These are phyloP conservation scores for Pichia thaimueangensis DNA, from an alignment of 805 yeast genomes.

Conservation along the genomic window DNA sequence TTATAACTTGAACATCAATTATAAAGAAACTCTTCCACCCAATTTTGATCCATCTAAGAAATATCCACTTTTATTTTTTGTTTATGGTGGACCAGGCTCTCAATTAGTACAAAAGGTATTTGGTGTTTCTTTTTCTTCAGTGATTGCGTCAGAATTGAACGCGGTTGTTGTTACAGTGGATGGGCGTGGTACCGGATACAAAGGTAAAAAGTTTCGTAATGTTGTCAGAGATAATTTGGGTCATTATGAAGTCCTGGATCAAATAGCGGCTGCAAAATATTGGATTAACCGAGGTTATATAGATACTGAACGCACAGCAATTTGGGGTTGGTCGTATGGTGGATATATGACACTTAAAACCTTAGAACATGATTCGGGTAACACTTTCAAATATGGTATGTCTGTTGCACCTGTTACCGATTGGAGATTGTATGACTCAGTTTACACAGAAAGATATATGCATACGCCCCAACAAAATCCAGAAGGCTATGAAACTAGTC, in stretches of 20 bases:
- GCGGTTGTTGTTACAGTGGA: conserved; percentile 92
- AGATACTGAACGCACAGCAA: conserved; percentile 61
- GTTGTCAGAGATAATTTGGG: conserved; percentile 81
- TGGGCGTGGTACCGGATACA: conserved; percentile 94
- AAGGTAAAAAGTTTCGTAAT: conserved; percentile 71
- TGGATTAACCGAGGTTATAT: conserved; percentile 64
- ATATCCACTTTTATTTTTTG: conserved; percentile 84
- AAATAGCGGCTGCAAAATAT: conserved; percentile 71
- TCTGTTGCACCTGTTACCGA: conserved; percentile 98
- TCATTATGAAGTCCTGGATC: conserved; percentile 76
- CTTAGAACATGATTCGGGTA: conserved; percentile 70
- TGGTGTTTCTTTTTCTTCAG: conserved; percentile 59
- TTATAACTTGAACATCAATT: conserved; percentile 40
- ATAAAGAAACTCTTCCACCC: conserved; percentile 72
- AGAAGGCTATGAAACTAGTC: conserved; percentile 52
- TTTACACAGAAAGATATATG: conserved; percentile 94
- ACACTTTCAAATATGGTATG: conserved; percentile 79
- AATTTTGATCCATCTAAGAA: conserved; percentile 51
- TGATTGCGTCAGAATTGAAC: conserved; percentile 67
- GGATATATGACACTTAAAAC: conserved; percentile 90
- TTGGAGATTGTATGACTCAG: conserved; percentile 87
- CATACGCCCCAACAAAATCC: conserved; percentile 66
- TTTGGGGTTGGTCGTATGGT: conserved; percentile 99
- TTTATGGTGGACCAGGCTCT: conserved; percentile 95
- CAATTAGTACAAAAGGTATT: conserved; percentile 68